A percentile compares a stretch with the other conserved stretches of the same genome.
These are phyloP conservation scores for Tubosaeta sp. DNA, from an alignment of 768 basidiomycete genomes.

Conservation along the genomic window DNA sequence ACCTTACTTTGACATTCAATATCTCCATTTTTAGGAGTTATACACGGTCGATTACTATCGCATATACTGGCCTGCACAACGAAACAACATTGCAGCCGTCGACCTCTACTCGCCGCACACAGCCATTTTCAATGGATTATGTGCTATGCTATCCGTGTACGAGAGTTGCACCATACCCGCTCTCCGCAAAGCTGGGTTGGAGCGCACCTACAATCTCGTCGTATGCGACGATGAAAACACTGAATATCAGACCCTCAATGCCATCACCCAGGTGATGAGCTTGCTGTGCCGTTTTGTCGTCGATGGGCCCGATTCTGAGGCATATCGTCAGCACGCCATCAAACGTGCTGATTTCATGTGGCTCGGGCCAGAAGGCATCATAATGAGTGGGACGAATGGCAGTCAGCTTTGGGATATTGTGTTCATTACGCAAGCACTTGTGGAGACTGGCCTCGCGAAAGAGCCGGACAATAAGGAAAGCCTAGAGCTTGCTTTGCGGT, in stretches of 20 bases:
- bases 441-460: constrained; percentile 79
- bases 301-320: constrained; percentile 76
- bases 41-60: constrained; percentile 76
- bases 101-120: constrained; percentile 89
- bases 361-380: constrained; percentile 85
- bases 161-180: constrained; percentile 70
- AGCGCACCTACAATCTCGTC: constrained; percentile 72
- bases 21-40: constrained; percentile 55
- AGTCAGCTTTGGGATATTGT: constrained; percentile 92
- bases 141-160: constrained; percentile 60
- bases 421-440: constrained; percentile 89
- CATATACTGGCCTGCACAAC: constrained; percentile 88
- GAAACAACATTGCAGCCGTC: constrained; percentile 73
- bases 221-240: constrained; percentile 95
- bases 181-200: constrained; percentile 59
- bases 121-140: constrained; percentile 60
- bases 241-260: constrained; percentile 81
- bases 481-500: constrained; percentile 57
- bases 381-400: constrained; percentile 95
- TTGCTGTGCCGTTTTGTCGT: constrained; percentile 69
- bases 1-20: neutral
- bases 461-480: constrained; percentile 67
- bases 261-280: constrained; percentile 96
- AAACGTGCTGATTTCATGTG: constrained; percentile 93
- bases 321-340: constrained; percentile 69